Evolutionary conservation across 2,329 filamentous ascomycete genomes (phyloP), one percentile per base, ranked within the genome.

Genomic region (Hymenoscyphus linearis): DNA sequence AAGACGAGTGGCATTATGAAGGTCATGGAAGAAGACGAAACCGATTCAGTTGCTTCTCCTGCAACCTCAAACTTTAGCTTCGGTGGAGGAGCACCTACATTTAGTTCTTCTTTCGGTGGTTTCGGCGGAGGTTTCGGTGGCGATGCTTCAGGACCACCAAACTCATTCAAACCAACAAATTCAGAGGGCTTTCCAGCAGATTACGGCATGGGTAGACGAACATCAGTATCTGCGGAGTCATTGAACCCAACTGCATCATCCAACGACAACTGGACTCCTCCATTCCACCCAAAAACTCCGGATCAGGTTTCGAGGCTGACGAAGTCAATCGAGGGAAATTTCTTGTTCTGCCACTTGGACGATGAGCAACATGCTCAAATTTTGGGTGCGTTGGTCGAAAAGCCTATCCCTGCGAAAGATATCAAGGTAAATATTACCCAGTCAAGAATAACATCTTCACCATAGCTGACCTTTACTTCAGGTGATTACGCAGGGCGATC

Each of bases 211-310:
- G 90, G 86, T 69, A 89, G 95, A 66, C 90, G 95, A 70, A 97
- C 93, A 44, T 98, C 95, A 3, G 95, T 99, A 58, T 98, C 95
- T 47, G 95, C 95, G 57, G 95, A 99, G 77, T 97, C 93, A 1
- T 82, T 98, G 71, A 96, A 96, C 75, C 95, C 95, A 18, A 90
- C 87, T 55, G 87, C 89, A 35, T 88, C 92, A 63, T 85, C 85
- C 61, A 88, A 91, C 70, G 91, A 95, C 74, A 95, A 91, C 76
- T 99, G 93, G 93, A 84, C 87, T 34, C 91, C 95, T 9, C 95
- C 95, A 2, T 84, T 84, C 69, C 91, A 95, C 74, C 84, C 86
- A 65, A 99, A 99, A 80, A 85, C 89, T 0, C 72, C 81, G 0
- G 92, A 96, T 14, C 95, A 98, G 77, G 76, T 96, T 53, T 78